Conservation (phyloP, 1,139 yeast genomes). For the Pichia sp. region DNA sequence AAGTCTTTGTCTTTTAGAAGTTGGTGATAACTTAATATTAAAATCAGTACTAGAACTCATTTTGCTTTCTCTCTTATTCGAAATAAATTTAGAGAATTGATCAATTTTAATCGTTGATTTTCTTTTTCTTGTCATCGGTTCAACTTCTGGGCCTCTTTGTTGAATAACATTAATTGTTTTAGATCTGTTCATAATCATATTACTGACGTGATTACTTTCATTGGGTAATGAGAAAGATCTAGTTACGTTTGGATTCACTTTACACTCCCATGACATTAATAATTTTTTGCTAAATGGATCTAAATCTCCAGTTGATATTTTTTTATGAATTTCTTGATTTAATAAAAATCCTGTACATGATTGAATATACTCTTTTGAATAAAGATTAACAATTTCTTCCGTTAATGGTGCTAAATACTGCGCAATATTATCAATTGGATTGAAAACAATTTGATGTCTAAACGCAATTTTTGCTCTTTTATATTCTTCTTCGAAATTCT, state of each 20-base stretch:
- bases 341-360: constrained; percentile 58
- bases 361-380: constrained; percentile 25
- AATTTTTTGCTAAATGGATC: constrained; percentile 57
- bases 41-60: background rate
- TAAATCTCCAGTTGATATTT: constrained; percentile 58
- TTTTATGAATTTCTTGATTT: constrained; percentile 41
- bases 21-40: constrained; percentile 16
- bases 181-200: background rate
- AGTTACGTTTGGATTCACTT: constrained; percentile 2
- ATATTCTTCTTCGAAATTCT: constrained; percentile 53
- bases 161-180: background rate
- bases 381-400: constrained; percentile 18
- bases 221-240: constrained; percentile 10
- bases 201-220: background rate
- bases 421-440: constrained; percentile 47
- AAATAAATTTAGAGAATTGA: constrained; percentile 10
- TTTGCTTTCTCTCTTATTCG: constrained; percentile 1
- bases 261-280: constrained; percentile 40
- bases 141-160: background rate
- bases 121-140: constrained; percentile 9
- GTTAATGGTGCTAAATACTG: constrained; percentile 58
- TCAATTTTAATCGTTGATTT: constrained; percentile 9
- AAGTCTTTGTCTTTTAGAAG: constrained; percentile 23
- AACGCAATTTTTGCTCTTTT: constrained; percentile 72
- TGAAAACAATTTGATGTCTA: constrained; percentile 77